Conservation (phyloP, 1,284 basidiomycete species). For the Exobasidium cylindrosporum region DNA sequence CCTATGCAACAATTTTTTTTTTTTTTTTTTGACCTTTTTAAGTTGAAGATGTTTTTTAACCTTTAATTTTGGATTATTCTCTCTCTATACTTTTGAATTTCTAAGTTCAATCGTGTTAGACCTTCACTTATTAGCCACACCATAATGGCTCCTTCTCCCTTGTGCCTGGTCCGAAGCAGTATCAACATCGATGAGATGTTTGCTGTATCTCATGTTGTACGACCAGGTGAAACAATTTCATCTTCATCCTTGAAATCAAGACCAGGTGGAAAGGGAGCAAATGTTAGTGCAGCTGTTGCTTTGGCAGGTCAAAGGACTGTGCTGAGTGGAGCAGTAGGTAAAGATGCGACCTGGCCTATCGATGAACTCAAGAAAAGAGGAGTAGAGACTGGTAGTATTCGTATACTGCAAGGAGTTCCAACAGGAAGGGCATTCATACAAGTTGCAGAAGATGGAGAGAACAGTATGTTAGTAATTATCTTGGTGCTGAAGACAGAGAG, state of each 20-base stretch:
- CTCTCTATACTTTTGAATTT: background rate
- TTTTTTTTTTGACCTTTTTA: background rate
- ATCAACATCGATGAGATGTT: constrained; percentile 55
- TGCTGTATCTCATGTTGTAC: constrained; percentile 23
- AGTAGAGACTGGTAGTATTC: constrained; percentile 31
- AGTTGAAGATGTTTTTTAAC: background rate
- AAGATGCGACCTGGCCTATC: constrained; percentile 49
- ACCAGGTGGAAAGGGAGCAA: constrained; percentile 52
- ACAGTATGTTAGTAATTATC: constrained; percentile 44
- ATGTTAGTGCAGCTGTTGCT: constrained; percentile 46
- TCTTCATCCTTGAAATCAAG: constrained; percentile 37
- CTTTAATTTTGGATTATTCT: background rate
- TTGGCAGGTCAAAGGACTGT: constrained; percentile 38
- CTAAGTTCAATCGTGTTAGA: too few species aligned
- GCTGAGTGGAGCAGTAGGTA: constrained; percentile 43
- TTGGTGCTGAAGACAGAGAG: too few species aligned
- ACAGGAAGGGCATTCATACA: constrained; percentile 54
- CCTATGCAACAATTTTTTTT: background rate
- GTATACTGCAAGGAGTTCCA: constrained; percentile 28
- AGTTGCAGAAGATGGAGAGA: constrained; percentile 49
- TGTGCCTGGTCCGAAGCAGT: constrained; percentile 48
- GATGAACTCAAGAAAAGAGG: constrained; percentile 36
- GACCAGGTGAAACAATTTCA: constrained; percentile 38
- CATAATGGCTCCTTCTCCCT: constrained; percentile 19
- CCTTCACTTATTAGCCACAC: too few species aligned